Evolutionary conservation across 345 rosid genomes (phyloP).

Genomic region (Camelina sativa): DNA sequence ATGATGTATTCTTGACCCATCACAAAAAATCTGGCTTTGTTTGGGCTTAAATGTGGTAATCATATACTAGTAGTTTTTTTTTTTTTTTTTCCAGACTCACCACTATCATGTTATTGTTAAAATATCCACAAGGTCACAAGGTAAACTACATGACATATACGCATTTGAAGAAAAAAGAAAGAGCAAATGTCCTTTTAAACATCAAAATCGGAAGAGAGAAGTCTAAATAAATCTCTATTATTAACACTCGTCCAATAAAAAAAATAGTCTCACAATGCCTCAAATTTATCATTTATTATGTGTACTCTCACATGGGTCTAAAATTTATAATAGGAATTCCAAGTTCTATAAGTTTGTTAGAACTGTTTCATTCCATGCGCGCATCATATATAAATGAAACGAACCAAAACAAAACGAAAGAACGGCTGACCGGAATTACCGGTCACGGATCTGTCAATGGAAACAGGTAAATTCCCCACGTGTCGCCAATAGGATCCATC

Average conservation of each 20-base stretch:
- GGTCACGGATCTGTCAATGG: conserved; percentile 8
- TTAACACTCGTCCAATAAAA: background rate
- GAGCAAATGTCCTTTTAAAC: background rate
- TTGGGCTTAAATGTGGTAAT: background rate
- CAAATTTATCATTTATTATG: background rate
- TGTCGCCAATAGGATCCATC: conserved; percentile 19
- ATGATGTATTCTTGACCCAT: background rate
- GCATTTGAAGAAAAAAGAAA: background rate
- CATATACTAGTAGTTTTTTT: background rate
- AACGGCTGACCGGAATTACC: conserved; percentile 40
- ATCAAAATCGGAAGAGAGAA: background rate
- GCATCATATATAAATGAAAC: background rate
- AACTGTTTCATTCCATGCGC: conserved; percentile 28
- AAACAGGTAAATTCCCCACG: conserved; percentile 27
- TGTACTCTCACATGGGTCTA: too few relatives aligned
- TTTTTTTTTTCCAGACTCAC: background rate
- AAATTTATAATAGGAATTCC: too few relatives aligned
- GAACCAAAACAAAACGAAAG: background rate
- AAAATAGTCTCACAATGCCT: background rate
- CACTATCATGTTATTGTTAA: too few relatives aligned
- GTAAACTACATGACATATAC: background rate
- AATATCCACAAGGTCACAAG: background rate
- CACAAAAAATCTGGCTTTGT: background rate
- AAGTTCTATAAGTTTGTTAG: too few relatives aligned
- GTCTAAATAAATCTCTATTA: background rate